Conservation (phyloP, 2,329 filamentous ascomycete species). For the Aspergillus ochraceus region DNA sequence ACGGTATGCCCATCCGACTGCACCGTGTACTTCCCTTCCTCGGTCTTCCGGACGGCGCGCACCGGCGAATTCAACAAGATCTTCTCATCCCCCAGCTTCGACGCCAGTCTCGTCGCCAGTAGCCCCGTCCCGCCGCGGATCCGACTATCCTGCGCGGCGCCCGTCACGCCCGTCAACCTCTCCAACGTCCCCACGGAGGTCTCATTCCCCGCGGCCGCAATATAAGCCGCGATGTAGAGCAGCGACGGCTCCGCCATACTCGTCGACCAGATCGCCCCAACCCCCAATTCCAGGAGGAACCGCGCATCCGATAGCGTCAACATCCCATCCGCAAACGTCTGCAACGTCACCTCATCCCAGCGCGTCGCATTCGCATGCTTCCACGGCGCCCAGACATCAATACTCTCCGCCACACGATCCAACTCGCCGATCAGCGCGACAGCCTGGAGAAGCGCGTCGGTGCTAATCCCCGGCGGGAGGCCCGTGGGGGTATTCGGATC, state of each 20-base stretch:
- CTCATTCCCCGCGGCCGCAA: conserved; percentile 3
- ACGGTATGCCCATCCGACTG: neutral
- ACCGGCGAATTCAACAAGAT: neutral
- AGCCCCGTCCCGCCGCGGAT: neutral
- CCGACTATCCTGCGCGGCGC: conserved; percentile 1
- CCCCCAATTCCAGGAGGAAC: neutral
- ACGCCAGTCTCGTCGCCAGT: neutral
- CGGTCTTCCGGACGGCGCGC: neutral
- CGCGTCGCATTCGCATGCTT: neutral
- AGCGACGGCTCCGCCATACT: conserved; percentile 4
- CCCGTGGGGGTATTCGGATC: neutral
- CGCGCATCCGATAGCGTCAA: neutral
- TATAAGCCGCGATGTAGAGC: conserved; percentile 2
- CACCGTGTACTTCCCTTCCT: neutral
- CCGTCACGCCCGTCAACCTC: neutral
- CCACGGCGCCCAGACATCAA: neutral
- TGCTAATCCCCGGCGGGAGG: neutral
- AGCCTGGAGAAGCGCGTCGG: neutral
- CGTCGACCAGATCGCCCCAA: neutral
- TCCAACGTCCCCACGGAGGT: conserved; percentile 1
- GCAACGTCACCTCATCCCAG: neutral
- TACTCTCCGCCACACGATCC: neutral
- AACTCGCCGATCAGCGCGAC: neutral
- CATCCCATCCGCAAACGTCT: neutral
- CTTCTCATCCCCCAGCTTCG: neutral